Base-by-base conservation (phyloP, 192 early-diverging fungal genomes). In the Entomortierella lignicola region DNA sequence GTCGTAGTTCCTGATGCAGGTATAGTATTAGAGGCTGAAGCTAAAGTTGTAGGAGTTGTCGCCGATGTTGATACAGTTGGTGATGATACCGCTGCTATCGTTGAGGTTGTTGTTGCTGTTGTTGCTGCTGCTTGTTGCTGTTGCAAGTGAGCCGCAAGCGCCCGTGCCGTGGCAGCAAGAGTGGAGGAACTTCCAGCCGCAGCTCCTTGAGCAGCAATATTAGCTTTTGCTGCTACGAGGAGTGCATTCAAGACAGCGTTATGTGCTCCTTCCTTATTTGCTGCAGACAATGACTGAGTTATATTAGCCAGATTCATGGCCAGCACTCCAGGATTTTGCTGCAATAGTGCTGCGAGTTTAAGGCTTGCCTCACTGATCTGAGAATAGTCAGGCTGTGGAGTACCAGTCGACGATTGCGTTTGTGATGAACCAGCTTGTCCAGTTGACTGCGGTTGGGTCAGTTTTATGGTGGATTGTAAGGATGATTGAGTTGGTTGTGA, bases 301-400 rank as follows among this genome's bases (percentile, higher is more conserved):
- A 77, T 59, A 2, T 59, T 57, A 25, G 73, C 73, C 21, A 69
- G 26, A 17, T 69, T 67, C 21, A 60, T 31, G 17, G 73, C 73
- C 15, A 69, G n/a, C 56, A 70, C 50, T 23, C 65, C 75, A 8
- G 75, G 75, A 21, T 79, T 79, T 31, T 70, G 66, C 25, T 79
- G 75, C 27, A 79, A 60, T n/a, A 69, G 55, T 29, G 75, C 62
- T 20, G 75, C 75, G 25, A 79, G 30, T 20, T 62, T 69, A 2
- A 79, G 63, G 39, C 75, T 79, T 11, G 75, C 75, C 44, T 79
- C 65, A 25, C 63, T 79, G 25, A 79, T 50, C 17, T 79, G 75
- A 21, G 67, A 59, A 26, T 57, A 62, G 29, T 65, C 62, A 2
- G 72, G 72, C 44, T 42, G 55, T 63, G 52, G n/a, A 34, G 60